These are phyloP conservation scores for Coccomyxa sp. DNA, from an alignment of 139 green algal species.

Conservation along the genomic window DNA sequence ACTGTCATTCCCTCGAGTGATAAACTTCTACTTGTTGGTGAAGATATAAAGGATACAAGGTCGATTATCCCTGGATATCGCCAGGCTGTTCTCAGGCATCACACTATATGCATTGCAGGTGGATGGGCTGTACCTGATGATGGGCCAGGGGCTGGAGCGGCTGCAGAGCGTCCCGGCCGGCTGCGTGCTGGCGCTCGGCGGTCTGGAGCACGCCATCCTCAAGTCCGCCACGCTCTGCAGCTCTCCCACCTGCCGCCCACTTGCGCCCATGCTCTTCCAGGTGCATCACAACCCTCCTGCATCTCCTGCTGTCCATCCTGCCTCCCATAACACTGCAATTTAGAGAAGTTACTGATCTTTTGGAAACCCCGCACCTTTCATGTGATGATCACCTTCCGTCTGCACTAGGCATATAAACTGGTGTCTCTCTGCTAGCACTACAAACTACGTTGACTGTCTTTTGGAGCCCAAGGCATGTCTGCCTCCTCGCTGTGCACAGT, in stretches of 20 bases:
- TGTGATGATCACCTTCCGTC: no score
- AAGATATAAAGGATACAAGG: no score
- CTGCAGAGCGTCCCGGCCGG: conserved; percentile 77
- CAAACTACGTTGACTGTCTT: no score
- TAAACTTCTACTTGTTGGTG: no score
- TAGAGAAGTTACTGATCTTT: neutral
- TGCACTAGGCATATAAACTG: no score
- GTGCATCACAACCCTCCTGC: neutral
- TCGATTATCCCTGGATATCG: no score
- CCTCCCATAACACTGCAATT: neutral
- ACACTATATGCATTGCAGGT: conserved; percentile 1
- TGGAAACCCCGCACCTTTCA: neutral
- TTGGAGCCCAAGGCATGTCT: no score
- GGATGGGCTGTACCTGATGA: conserved; percentile 91
- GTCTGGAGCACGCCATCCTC: conserved; percentile 77
- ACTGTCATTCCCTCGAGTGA: no score
- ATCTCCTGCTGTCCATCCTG: neutral
- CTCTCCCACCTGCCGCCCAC: conserved; percentile 58
- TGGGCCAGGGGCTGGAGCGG: conserved; percentile 79
- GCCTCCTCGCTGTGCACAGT: no score
- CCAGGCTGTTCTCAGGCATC: no score
- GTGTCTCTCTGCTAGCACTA: no score
- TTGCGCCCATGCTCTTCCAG: conserved; percentile 92
- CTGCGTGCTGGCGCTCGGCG: conserved; percentile 83
- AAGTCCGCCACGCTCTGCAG: conserved; percentile 89